Percentiles rank a stretch among this genome's conserved stretches.
These are phyloP conservation scores for Handroanthus guayacan DNA, from an alignment of 257 asterid genomes.

Conservation along the genomic window DNA sequence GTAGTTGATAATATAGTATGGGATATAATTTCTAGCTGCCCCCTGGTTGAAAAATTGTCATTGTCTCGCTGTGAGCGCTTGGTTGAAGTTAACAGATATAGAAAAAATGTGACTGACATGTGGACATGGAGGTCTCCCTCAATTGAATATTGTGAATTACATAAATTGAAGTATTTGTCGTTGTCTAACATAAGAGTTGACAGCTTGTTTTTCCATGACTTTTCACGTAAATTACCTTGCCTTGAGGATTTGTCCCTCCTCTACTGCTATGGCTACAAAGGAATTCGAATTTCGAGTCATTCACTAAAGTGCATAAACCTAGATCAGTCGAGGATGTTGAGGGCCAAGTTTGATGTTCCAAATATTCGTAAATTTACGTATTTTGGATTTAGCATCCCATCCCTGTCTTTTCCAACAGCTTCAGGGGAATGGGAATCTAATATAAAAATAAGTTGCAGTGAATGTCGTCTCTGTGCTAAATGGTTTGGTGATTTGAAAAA, in stretches of 20 bases:
- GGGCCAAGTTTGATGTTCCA: conserved; percentile 27
- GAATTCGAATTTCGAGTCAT: background rate
- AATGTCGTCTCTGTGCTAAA: background rate
- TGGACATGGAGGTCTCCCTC: background rate
- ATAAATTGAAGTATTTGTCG: background rate
- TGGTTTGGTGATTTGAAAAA: conserved; percentile 16
- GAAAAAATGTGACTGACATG: background rate
- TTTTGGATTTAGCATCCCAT: background rate
- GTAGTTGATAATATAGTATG: background rate
- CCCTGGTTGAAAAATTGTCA: conserved; percentile 28
- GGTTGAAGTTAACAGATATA: no score
- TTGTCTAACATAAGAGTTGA: background rate
- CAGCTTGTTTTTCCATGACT: conserved; percentile 6
- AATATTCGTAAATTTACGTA: background rate
- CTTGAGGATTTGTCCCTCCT: conserved; percentile 9
- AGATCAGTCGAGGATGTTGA: background rate
- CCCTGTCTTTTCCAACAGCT: background rate
- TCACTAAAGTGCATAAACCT: conserved; percentile 20
- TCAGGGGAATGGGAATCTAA: conserved; percentile 26
- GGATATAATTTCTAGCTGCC: conserved; percentile 21
- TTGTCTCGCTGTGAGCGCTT: conserved; percentile 9
- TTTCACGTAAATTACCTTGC: conserved; percentile 16
- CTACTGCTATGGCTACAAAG: background rate
- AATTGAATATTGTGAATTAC: background rate
- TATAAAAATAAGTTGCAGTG: background rate